phyloP scores from a whole-genome alignment of 1,284 basidiomycete genomes.

The Ceratobasidium sp. region DNA sequence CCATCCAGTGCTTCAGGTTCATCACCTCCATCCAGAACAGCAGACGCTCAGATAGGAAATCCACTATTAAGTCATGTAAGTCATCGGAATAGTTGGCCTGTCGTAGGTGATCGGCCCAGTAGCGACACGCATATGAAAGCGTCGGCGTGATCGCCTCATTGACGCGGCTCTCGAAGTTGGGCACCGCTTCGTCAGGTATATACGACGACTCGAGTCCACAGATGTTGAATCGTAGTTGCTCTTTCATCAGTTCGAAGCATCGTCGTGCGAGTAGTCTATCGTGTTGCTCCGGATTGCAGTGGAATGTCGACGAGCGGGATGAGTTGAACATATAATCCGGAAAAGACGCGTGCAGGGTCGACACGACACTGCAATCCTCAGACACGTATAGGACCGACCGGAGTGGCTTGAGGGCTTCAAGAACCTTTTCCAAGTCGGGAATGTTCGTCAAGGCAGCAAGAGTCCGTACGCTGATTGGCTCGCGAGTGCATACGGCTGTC shows the following conservation, averaged over 20 bases:
- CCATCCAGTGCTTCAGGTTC: background rate
- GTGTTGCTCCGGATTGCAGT: background rate
- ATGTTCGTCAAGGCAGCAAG: background rate
- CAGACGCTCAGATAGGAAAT: background rate
- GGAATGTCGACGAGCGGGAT: background rate
- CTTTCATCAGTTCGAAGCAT: constrained; percentile 4
- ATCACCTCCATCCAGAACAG: background rate
- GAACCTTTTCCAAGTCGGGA: background rate
- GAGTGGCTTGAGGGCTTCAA: background rate
- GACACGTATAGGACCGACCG: background rate
- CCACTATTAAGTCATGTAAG: background rate
- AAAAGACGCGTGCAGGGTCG: constrained; percentile 4
- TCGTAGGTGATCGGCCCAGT: constrained; percentile 1
- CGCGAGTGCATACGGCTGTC: background rate
- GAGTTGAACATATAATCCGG: background rate
- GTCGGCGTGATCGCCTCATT: background rate
- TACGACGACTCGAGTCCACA: background rate
- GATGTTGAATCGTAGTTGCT: background rate
- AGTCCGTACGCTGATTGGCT: background rate
- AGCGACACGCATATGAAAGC: constrained; percentile 17
- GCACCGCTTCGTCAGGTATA: background rate
- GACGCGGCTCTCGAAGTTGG: background rate
- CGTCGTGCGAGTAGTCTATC: background rate
- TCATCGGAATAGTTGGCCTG: background rate
- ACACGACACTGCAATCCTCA: background rate